Evolutionary conservation across 306 rosid species (phyloP).

Genomic region (Fragaria nilgerrensis): DNA sequence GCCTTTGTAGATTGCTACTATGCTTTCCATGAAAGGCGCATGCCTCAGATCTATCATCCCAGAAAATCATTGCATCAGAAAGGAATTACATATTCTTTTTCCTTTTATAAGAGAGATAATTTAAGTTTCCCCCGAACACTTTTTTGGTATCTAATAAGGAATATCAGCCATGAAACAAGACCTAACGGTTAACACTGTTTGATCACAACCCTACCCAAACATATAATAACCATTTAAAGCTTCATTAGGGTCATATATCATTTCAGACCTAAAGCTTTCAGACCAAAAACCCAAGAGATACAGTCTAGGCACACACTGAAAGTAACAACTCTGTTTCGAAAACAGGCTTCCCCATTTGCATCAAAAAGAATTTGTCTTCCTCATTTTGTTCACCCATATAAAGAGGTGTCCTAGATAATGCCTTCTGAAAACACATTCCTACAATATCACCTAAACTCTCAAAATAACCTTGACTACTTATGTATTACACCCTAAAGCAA

Average conservation of each 20-base stretch:
- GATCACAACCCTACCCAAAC: neutral
- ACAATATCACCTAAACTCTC: neutral
- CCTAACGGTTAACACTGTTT: neutral
- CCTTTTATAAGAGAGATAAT: neutral
- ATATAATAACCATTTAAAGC: neutral
- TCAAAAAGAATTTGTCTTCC: neutral
- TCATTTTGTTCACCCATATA: neutral
- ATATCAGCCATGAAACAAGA: neutral
- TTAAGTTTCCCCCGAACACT: neutral
- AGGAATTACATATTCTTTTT: neutral
- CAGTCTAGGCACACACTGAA: neutral
- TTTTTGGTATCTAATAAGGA: neutral
- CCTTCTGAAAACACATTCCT: neutral
- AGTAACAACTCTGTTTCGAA: neutral
- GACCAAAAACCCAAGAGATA: neutral
- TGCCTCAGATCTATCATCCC: conserved; percentile 53
- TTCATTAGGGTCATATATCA: neutral
- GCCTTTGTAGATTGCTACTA: conserved; percentile 61
- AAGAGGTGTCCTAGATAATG: neutral
- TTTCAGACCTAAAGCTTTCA: neutral
- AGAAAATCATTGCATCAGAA: conserved; percentile 7
- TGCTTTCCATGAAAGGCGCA: conserved; percentile 63
- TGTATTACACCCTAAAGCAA: neutral
- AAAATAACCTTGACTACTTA: neutral
- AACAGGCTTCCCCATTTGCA: neutral